A percentile compares a stretch with the other conserved stretches of the same genome.
Conservation (phyloP, 352 stramenopile genomes). For the Pilasporangium apinafurcum region DNA sequence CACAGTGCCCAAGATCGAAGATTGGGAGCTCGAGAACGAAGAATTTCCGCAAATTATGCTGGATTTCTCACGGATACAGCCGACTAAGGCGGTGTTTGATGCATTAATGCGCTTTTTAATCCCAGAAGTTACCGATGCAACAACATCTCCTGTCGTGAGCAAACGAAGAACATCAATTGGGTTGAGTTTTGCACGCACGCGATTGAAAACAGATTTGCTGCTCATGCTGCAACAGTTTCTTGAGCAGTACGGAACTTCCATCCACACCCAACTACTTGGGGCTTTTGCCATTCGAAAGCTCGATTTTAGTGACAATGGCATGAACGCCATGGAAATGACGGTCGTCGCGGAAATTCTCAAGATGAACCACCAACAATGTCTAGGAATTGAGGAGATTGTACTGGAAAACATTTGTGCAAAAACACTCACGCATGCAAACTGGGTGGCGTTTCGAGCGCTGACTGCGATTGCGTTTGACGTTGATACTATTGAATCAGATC, state of each 20-base stretch:
- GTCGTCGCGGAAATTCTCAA: constrained; percentile 1
- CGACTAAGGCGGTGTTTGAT: too few species aligned
- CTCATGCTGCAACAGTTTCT: constrained; percentile 1
- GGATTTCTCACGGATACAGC: too few species aligned
- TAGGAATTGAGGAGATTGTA: background rate
- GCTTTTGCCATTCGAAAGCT: background rate
- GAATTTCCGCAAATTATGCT: too few species aligned
- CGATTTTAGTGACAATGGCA: constrained; percentile 5
- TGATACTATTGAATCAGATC: background rate
- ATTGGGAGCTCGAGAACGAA: too few species aligned
- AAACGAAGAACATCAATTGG: too few species aligned
- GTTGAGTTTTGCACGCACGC: too few species aligned
- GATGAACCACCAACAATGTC: background rate
- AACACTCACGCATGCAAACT: background rate
- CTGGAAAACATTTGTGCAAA: background rate
- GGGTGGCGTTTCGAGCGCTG: background rate
- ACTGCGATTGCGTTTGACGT: constrained; percentile 1
- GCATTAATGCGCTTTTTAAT: too few species aligned
- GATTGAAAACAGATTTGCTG: background rate
- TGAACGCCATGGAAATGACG: background rate
- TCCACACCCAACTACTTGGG: background rate
- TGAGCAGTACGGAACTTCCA: background rate
- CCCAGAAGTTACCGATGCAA: too few species aligned
- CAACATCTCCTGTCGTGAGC: too few species aligned
- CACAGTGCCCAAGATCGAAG: too few species aligned